phyloP scores from a whole-genome alignment of 495 filamentous ascomycete species.

The Penicillium samsonianum region DNA sequence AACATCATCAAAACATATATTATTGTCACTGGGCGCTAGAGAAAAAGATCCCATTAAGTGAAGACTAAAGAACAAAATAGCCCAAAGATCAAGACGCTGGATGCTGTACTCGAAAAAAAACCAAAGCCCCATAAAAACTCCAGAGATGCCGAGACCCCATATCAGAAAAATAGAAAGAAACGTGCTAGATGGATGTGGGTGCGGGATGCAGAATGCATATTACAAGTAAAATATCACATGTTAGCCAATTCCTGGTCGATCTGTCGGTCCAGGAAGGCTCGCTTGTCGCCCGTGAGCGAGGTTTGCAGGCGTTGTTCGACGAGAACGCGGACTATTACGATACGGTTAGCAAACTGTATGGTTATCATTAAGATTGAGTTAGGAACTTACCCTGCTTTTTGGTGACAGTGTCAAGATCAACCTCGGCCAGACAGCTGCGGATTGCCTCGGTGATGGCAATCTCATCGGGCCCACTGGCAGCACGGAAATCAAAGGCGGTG shows the following conservation, averaged over 20 bases:
- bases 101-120: conserved; percentile 22
- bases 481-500: conserved; percentile 70
- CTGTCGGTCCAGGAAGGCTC: conserved; percentile 80
- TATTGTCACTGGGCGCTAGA: conserved; percentile 6
- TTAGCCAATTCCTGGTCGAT: conserved; percentile 94
- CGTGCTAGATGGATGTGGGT: conserved; percentile 15
- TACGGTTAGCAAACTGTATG: conserved; percentile 22
- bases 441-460: conserved; percentile 77
- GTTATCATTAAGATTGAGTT: not conserved
- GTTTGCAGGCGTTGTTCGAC: conserved; percentile 92
- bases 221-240: conserved; percentile 61
- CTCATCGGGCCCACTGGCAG: conserved; percentile 67
- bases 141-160: conserved; percentile 35
- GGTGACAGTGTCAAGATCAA: conserved; percentile 91
- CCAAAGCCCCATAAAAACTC: conserved; percentile 27
- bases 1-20: conserved; percentile 5
- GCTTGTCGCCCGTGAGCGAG: conserved; percentile 77
- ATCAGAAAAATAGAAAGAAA: conserved; percentile 11
- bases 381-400: conserved; percentile 81
- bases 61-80: conserved; percentile 6
- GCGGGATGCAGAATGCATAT: conserved; percentile 24
- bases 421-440: conserved; percentile 77
- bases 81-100: conserved; percentile 25
- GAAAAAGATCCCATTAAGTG: conserved; percentile 15
- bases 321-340: conserved; percentile 66